A percentile compares a stretch with the other conserved stretches of the same genome.
These are phyloP conservation scores for Fusarium sororula DNA, from an alignment of 2,329 filamentous ascomycete species.

Conservation along the genomic window DNA sequence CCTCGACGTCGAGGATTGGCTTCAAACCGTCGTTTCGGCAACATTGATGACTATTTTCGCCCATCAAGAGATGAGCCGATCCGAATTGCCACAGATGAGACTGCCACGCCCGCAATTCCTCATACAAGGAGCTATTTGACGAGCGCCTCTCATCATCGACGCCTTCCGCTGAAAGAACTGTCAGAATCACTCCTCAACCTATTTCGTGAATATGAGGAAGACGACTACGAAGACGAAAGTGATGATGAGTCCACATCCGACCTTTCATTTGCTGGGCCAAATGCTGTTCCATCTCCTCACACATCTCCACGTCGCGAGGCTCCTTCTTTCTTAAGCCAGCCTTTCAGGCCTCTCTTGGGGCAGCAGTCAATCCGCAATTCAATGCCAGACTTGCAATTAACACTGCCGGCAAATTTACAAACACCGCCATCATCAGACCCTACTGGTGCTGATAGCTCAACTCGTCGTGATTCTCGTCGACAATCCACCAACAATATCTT, in stretches of 20 bases:
- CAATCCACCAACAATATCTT: not conserved
- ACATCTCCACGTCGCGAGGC: constrained; percentile 4
- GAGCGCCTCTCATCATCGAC: constrained; percentile 10
- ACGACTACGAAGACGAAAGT: constrained; percentile 21
- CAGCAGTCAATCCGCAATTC: not conserved
- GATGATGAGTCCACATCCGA: not conserved
- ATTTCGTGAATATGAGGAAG: constrained; percentile 29
- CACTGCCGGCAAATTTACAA: constrained; percentile 10
- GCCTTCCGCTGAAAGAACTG: constrained; percentile 36
- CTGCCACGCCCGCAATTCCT: constrained; percentile 40
- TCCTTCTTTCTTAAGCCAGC: constrained; percentile 2
- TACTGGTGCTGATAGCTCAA: constrained; percentile 2
- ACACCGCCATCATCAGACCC: constrained; percentile 43
- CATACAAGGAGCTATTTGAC: constrained; percentile 3
- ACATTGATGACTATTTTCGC: constrained; percentile 47
- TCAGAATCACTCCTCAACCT: constrained; percentile 36
- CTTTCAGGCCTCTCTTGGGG: constrained; percentile 12
- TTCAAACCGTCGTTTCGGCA: constrained; percentile 24
- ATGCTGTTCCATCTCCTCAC: constrained; percentile 1
- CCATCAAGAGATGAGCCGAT: constrained; percentile 39
- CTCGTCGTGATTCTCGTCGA: constrained; percentile 3
- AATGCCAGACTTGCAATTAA: not conserved
- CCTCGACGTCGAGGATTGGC: not conserved
- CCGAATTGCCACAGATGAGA: constrained; percentile 49
- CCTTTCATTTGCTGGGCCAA: constrained; percentile 3